phyloP scores from a whole-genome alignment of 768 basidiomycete genomes.

The Dendrothele bispora region DNA sequence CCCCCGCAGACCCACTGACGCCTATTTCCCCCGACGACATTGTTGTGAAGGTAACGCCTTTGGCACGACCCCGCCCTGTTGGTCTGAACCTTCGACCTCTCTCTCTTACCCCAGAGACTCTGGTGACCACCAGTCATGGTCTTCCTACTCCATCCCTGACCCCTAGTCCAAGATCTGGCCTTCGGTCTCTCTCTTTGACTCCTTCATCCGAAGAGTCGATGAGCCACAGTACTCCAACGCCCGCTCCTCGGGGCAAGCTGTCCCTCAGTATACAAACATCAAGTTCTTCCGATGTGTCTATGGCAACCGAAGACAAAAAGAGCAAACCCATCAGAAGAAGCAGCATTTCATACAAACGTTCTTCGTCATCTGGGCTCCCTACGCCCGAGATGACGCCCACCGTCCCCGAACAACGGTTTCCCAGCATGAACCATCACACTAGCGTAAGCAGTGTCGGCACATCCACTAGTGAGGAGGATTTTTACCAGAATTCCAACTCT shows the following conservation, averaged over 20 bases:
- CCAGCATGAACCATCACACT: conserved; percentile 16
- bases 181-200: conserved; percentile 54
- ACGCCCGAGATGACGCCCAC: conserved; percentile 78
- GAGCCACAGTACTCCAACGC: conserved; percentile 26
- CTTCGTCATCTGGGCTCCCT: conserved; percentile 51
- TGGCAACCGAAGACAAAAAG: background rate
- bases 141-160: conserved; percentile 57
- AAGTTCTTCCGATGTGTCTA: background rate
- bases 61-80: conserved; percentile 66
- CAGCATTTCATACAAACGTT: conserved; percentile 75
- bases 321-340: conserved; percentile 31
- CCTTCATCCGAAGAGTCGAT: conserved; percentile 23
- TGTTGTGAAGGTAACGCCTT: no score
- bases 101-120: conserved; percentile 66
- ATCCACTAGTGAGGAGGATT: conserved; percentile 38
- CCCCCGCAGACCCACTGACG: no score
- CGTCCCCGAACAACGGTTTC: conserved; percentile 44
- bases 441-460: conserved; percentile 29
- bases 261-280: conserved; percentile 35
- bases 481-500: conserved; percentile 36
- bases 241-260: conserved; percentile 29
- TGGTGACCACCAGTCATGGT: conserved; percentile 29
- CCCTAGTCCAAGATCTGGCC: conserved; percentile 46
- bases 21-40: no score
- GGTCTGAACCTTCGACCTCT: conserved; percentile 69